These are phyloP conservation scores for Xylaria sp. DNA, from an alignment of 2,329 filamentous ascomycete genomes.

Conservation along the genomic window DNA sequence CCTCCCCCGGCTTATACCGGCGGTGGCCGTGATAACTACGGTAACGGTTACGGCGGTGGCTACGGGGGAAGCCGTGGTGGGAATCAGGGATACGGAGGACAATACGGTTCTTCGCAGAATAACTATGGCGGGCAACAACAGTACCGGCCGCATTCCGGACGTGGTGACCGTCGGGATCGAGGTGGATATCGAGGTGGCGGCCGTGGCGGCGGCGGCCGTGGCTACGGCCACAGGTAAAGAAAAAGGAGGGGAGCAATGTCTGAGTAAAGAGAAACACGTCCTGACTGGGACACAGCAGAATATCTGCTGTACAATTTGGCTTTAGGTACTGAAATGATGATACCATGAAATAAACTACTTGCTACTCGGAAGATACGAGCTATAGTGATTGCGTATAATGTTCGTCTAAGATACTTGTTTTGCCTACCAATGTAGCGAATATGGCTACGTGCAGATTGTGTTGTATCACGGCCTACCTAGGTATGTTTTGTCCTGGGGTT, in stretches of 20 bases:
- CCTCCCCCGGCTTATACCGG: conserved; percentile 37
- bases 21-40: conserved; percentile 28
- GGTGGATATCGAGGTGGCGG: conserved; percentile 29
- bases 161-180: conserved; percentile 29
- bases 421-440: too few relatives aligned
- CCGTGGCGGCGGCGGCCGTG: conserved; percentile 18
- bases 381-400: too few relatives aligned
- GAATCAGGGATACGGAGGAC: conserved; percentile 25
- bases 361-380: background rate
- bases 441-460: too few relatives aligned
- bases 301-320: background rate
- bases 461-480: too few relatives aligned
- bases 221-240: conserved; percentile 10
- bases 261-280: background rate
- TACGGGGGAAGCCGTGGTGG: conserved; percentile 21
- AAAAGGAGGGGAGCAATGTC: conserved; percentile 4
- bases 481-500: too few relatives aligned
- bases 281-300: background rate
- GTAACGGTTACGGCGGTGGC: conserved; percentile 23
- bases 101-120: too few relatives aligned
- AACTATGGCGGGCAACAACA: conserved; percentile 29
- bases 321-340: background rate
- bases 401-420: too few relatives aligned
- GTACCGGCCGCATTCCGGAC: conserved; percentile 26
- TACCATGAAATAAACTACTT: background rate